phyloP scores from a whole-genome alignment of 495 filamentous ascomycete genomes.

The Corynascus novoguineensis region DNA sequence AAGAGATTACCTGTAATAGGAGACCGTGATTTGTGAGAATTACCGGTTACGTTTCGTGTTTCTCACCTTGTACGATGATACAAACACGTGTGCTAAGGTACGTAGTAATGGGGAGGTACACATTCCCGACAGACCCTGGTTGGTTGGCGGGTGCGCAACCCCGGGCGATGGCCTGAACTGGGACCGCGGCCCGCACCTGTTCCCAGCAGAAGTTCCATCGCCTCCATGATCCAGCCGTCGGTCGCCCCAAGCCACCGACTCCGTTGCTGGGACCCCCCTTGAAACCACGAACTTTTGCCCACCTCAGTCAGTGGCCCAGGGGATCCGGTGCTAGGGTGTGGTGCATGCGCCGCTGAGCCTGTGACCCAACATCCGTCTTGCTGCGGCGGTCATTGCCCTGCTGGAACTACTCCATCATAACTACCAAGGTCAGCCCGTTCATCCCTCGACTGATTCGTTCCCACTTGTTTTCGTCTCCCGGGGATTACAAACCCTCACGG shows the following conservation, averaged over 20 bases:
- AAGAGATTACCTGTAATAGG: too few relatives aligned
- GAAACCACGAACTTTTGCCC: background rate
- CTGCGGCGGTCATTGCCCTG: background rate
- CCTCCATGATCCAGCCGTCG: conserved; percentile 14
- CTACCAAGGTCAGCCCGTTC: conserved; percentile 14
- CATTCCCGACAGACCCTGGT: background rate
- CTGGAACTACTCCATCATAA: conserved; percentile 26
- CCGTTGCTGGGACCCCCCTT: conserved; percentile 11
- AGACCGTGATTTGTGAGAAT: too few relatives aligned
- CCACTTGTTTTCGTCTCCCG: conserved; percentile 14
- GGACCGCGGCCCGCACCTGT: conserved; percentile 9
- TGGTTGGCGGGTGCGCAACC: background rate
- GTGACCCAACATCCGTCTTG: conserved; percentile 27
- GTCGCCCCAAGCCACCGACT: conserved; percentile 14
- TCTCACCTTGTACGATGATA: too few relatives aligned
- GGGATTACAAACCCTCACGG: too few relatives aligned
- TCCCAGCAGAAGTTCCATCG: conserved; percentile 14
- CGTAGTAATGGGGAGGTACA: too few relatives aligned
- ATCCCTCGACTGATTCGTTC: conserved; percentile 5
- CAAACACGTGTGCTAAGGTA: too few relatives aligned
- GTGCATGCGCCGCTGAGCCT: conserved; percentile 22
- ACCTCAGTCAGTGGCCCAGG: background rate
- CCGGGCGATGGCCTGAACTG: conserved; percentile 1
- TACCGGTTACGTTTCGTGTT: too few relatives aligned
- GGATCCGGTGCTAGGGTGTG: background rate